Base-by-base conservation (phyloP, 2,329 filamentous ascomycete species). In the Aspergillus brasiliensis region DNA sequence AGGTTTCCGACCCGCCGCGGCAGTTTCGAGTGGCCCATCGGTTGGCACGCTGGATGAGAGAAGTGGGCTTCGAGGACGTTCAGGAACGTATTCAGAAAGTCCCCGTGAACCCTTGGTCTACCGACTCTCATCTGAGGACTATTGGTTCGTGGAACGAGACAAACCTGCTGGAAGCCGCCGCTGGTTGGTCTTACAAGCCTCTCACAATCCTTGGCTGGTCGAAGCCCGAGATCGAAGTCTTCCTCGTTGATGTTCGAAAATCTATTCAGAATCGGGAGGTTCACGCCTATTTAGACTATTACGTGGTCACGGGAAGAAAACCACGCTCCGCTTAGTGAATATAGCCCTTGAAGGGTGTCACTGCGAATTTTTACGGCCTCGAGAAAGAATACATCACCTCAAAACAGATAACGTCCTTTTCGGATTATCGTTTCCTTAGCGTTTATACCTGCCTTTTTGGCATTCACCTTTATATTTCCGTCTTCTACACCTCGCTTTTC, bases 61-160 rank as follows among this genome's bases (percentile, higher is more conserved):
- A 83, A 27, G 80, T 83, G 1, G 86, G 86, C 0, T 88, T 86
- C 59, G 78, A 82, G 2, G 83, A 88, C 57, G 80, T 88, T 10
- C 75, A 83, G 49, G 81, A 84, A 63, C 77, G 78, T 34, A 69
- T 82, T 13, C 79, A 77, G 64, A 86, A 84, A 70, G 76, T 87
- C 6, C 82, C 83, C 0, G 74, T 81, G 28, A 83, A 83, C 53
- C 71, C 77, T 2, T 85, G 83, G 83, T 79, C 82, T 0, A 75
- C 73, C 51, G 81, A 84, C 57, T 73, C 76, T 8, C 74, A 77
- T 13, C 67, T 80, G 37, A 83, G 80, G 58, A 69, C 78, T 48
- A 73, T 84, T 15, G 83, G 83, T n/a, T 71, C 73, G 7, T 84
- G 80, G 74, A 81, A 75, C 64, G 75, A 81, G 60, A 72, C 70